Percentiles rank a stretch among this genome's conserved stretches.
Evolutionary conservation across 2,329 filamentous ascomycete genomes (phyloP).

Genomic region (Emericellopsis cladophorae): DNA sequence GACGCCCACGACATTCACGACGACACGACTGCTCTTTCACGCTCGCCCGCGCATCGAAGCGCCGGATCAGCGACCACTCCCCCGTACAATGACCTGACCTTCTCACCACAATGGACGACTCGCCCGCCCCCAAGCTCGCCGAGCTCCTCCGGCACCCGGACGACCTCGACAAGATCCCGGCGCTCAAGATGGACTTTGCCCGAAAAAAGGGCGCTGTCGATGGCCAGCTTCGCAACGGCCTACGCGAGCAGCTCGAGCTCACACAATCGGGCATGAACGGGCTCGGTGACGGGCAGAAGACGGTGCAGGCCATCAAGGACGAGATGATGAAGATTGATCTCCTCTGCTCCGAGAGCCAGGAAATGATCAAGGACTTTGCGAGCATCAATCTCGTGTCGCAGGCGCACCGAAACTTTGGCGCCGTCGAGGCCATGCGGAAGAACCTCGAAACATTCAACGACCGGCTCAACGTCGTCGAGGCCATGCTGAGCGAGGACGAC

Average conservation of each 20-base stretch:
- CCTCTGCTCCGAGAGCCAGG: conserved; percentile 91
- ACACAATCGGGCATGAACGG: conserved; percentile 88
- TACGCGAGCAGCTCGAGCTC: conserved; percentile 86
- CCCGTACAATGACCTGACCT: neutral
- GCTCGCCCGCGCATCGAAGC: too few relatives aligned
- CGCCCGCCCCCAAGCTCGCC: conserved; percentile 66
- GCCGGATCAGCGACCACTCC: neutral
- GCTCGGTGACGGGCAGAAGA: conserved; percentile 80
- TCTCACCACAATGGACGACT: conserved; percentile 9
- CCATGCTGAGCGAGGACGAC: conserved; percentile 72
- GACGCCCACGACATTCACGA: too few relatives aligned
- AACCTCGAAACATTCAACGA: conserved; percentile 82
- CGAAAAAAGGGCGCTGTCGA: conserved; percentile 91
- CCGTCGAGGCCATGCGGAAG: conserved; percentile 83
- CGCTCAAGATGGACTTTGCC: conserved; percentile 81
- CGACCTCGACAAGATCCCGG: conserved; percentile 89
- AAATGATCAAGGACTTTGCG: conserved; percentile 93
- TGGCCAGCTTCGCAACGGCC: conserved; percentile 73
- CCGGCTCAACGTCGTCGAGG: conserved; percentile 62
- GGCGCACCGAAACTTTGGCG: conserved; percentile 91
- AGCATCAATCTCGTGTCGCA: conserved; percentile 86
- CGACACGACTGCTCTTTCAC: too few relatives aligned
- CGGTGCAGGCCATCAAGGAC: conserved; percentile 86
- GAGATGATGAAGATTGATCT: conserved; percentile 99
- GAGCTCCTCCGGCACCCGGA: conserved; percentile 92